Evolutionary conservation across 2,329 filamentous ascomycete genomes (phyloP).

Genomic region (Ceratocystis albifundus): DNA sequence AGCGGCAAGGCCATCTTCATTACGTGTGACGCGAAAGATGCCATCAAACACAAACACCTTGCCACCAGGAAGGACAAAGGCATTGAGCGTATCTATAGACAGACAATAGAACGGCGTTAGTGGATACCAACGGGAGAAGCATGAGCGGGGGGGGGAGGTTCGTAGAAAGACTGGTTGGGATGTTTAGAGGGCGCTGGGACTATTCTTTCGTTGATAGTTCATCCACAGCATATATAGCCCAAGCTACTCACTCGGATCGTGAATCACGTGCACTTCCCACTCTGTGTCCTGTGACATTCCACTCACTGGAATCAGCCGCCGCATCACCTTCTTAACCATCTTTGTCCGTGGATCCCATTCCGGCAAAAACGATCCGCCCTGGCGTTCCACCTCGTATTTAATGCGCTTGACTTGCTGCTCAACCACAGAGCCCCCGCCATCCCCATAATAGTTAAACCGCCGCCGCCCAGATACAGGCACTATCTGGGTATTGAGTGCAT

Average conservation of each 20-base stretch:
- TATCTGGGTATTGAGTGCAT: conserved; percentile 56
- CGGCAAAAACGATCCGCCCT: conserved; percentile 45
- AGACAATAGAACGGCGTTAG: neutral
- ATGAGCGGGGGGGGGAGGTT: neutral
- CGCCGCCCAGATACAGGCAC: conserved; percentile 61
- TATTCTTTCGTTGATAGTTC: neutral
- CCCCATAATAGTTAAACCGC: conserved; percentile 59
- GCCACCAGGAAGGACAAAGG: conserved; percentile 66
- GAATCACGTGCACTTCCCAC: conserved; percentile 67
- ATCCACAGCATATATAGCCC: neutral
- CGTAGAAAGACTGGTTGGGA: no score
- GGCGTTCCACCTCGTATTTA: conserved; percentile 41
- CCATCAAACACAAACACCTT: conserved; percentile 73
- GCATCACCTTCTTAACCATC: conserved; percentile 53
- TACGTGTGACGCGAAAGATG: conserved; percentile 54
- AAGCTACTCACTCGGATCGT: conserved; percentile 41
- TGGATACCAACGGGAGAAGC: conserved; percentile 7
- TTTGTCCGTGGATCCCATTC: conserved; percentile 43
- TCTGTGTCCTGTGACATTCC: conserved; percentile 42
- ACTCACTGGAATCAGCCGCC: conserved; percentile 53
- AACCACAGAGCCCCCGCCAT: conserved; percentile 37
- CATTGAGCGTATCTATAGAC: conserved; percentile 47
- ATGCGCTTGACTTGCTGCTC: conserved; percentile 46
- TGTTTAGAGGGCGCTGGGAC: no score
- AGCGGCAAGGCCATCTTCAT: conserved; percentile 59